Evolutionary conservation across 1,284 basidiomycete species (phyloP).

Genomic region (Ceratorhiza oryzae-sativae): DNA sequence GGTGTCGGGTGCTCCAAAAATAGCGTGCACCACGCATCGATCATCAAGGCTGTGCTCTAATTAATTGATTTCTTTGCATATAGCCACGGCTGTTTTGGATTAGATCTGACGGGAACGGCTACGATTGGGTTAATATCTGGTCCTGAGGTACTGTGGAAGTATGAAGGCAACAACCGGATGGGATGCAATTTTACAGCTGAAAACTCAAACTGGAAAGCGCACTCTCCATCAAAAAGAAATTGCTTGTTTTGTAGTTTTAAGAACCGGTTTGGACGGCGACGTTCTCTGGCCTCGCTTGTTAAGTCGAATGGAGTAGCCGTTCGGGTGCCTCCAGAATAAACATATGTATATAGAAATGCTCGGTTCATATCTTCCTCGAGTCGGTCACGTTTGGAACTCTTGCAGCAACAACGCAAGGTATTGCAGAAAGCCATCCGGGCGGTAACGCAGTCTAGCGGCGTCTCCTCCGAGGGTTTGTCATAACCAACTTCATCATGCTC

Average conservation of each 20-base stretch:
- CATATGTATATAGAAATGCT: background rate
- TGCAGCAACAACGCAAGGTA: constrained; percentile 27
- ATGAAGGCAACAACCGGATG: constrained; percentile 10
- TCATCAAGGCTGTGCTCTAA: background rate
- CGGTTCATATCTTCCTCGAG: constrained; percentile 3
- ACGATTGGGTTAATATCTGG: constrained; percentile 15
- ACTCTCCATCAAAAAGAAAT: no score
- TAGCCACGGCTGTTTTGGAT: background rate
- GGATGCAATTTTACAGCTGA: background rate
- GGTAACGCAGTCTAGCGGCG: background rate
- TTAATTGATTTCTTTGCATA: background rate
- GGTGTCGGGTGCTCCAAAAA: no score
- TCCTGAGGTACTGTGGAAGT: no score
- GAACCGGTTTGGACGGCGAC: constrained; percentile 19
- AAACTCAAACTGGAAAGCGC: background rate
- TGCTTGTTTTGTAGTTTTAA: constrained; percentile 8
- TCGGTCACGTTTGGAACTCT: constrained; percentile 16
- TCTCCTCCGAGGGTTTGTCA: background rate
- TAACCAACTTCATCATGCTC: constrained; percentile 8
- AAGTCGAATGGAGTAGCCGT: background rate
- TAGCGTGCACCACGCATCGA: no score
- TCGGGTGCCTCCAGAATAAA: background rate
- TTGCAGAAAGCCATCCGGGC: background rate
- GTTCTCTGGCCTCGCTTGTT: constrained; percentile 25
- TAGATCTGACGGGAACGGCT: background rate